phyloP scores from a whole-genome alignment of 2,329 filamentous ascomycete genomes.

The Hypoxylon sp. region DNA sequence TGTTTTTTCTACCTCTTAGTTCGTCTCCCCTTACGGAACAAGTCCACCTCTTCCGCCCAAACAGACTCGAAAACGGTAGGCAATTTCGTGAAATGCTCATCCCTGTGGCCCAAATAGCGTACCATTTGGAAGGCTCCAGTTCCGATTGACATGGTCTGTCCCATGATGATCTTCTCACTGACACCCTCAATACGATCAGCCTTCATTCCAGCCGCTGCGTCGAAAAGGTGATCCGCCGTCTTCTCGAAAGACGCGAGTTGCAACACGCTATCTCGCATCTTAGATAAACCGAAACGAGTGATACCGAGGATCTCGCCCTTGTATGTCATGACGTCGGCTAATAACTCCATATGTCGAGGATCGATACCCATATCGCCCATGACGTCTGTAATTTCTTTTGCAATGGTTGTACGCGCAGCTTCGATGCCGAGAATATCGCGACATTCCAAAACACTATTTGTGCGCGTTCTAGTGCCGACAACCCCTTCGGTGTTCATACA shows the following conservation, averaged over 20 bases:
- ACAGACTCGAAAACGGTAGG: constrained; percentile 80
- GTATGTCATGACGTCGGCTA: constrained; percentile 99
- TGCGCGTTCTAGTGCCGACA: constrained; percentile 78
- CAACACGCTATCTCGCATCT: constrained; percentile 94
- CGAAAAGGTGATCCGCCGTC: constrained; percentile 97
- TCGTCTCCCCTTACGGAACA: constrained; percentile 38
- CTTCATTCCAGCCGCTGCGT: constrained; percentile 93
- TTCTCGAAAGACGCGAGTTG: constrained; percentile 98
- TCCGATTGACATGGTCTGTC: constrained; percentile 91
- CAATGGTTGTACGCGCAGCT: constrained; percentile 90
- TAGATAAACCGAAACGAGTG: constrained; percentile 93
- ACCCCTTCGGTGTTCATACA: constrained; percentile 97
- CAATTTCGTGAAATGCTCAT: constrained; percentile 70
- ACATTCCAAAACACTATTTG: constrained; percentile 93
- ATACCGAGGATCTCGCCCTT: constrained; percentile 98
- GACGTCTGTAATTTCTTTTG: constrained; percentile 86
- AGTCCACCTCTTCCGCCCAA: constrained; percentile 62
- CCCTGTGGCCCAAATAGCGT: constrained; percentile 77
- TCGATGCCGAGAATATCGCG: constrained; percentile 92
- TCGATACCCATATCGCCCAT: constrained; percentile 98
- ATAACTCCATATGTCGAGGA: constrained; percentile 95
- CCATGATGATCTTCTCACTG: constrained; percentile 97
- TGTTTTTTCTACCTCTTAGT: constrained; percentile 17
- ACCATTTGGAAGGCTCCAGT: constrained; percentile 95
- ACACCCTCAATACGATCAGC: constrained; percentile 93